Base-by-base conservation (phyloP, 352 stramenopile species). In the Elongisporangium anandrum region DNA sequence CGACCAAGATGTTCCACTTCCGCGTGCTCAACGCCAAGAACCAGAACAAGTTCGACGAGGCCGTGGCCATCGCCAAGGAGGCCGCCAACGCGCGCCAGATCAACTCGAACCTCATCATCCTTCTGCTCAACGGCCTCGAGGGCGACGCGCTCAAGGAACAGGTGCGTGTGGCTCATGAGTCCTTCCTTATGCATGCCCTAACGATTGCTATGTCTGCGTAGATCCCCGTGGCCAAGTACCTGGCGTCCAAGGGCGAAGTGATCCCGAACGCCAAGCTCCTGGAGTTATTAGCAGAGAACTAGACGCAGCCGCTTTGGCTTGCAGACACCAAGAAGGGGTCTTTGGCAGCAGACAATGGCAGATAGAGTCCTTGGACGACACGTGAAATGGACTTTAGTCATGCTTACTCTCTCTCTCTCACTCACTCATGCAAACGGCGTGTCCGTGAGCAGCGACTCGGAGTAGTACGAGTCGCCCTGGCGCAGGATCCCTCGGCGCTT, bases 181-280 rank as follows among this genome's bases (percentile, higher is more conserved):
- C n/a, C n/a, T n/a, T n/a, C n/a, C n/a, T 7, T 49, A 17, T 47
- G 15, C 15, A 39, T 12, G 45, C 10, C 12, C 39, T 45, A n/a
- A 54, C 59, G 17, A 53, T 47, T 52, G 56, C 39, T 19, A 26
- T 66, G 20, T 39, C 45, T 52, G 10, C 61, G 50, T 67, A 90
- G 80, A 69, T 90, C 23, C 79, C 73, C 48, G 60, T 92, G 63
- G 81, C 77, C 60, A 85, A 90, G 64, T 89, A 93, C 68, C 73
- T 95, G 56, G 72, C 83, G 29, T 71, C 82, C 72, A 92, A 93
- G 72, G 85, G 85, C 47, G 81, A 93, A 10, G 85, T 95, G 68
- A 82, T 79, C 55, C 65, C 72, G 52, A 91, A 89, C 64, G 62
- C 68, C 54, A 69, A 72, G 29, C 75, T 91, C 48, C 56, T 63